These are phyloP conservation scores for Ophiostoma angusticollis DNA, from an alignment of 2,329 filamentous ascomycete species.

Conservation along the genomic window DNA sequence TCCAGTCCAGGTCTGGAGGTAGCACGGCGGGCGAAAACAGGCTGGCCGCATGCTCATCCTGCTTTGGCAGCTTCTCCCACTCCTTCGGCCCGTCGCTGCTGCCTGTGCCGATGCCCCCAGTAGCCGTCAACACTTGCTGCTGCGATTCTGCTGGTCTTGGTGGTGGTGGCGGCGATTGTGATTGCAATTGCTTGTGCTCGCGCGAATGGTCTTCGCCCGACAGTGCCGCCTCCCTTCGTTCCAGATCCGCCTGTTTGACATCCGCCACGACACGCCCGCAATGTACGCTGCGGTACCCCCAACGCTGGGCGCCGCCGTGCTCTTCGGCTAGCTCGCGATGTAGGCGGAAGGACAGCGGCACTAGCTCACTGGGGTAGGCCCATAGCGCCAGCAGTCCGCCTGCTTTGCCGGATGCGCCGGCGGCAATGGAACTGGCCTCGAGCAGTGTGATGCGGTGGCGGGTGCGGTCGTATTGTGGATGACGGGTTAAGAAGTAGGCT, in stretches of 20 bases:
- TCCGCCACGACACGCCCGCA: constrained; percentile 48
- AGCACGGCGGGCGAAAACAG: constrained; percentile 46
- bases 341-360: constrained; percentile 72
- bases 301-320: constrained; percentile 62
- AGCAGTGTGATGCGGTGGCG: constrained; percentile 72
- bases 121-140: too few species aligned
- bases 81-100: constrained; percentile 22
- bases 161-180: too few species aligned
- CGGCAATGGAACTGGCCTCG: constrained; percentile 71
- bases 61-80: constrained; percentile 52
- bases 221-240: not conserved
- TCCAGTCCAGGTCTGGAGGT: constrained; percentile 74
- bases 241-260: constrained; percentile 16
- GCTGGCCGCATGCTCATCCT: constrained; percentile 34
- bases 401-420: constrained; percentile 90
- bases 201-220: too few species aligned
- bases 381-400: constrained; percentile 81
- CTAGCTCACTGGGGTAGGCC: constrained; percentile 78
- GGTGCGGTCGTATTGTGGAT: constrained; percentile 63
- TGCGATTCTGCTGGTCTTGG: too few species aligned
- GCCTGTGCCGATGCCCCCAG: not conserved
- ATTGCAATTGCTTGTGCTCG: too few species aligned
- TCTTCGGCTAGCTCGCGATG: constrained; percentile 76
- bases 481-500: constrained; percentile 81
- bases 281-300: constrained; percentile 73